Evolutionary conservation across 73 alveolate genomes (phyloP), one percentile per base, ranked within the genome.

Genomic region (Paramecium sexaurelia): DNA sequence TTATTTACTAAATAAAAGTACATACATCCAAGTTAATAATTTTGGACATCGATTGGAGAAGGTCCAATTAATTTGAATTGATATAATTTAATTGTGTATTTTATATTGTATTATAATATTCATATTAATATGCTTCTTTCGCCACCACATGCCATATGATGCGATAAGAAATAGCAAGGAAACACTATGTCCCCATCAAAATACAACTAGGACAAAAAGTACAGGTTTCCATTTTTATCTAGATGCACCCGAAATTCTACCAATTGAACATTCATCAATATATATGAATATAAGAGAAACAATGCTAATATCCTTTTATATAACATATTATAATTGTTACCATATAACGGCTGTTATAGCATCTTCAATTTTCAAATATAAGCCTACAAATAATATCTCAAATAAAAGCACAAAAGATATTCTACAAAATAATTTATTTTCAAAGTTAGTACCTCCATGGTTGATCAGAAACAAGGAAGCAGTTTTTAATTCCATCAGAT

Each of bases 131-230:
- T 57, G 7, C 78, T 57, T 57, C 78, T 57, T 57, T 57, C 47
- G n/a, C 55, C 7, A 10, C 33, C 13, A 69, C 85, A 69, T 32
- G 32, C 35, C 6, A 27, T 32, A 29, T 69, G 85, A 69, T 69
- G 85, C 57, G 27, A 32, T 7, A 69, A 33, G 85, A 69, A 69
- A 35, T 29, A 69, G n/a, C 85, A 69, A 0, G 85, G 85, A 17
- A 69, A 69, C 11, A 69, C 32, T 10, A 69, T 69, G 13, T 69
- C 85, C 9, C 85, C 85, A 69, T 69, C 85, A 69, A 32, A 69
- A 11, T 32, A 69, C 40, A 35, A 11, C 11, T 32, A 19, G 13
- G 56, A 17, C 10, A 69, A 33, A 33, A 27, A 69, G 6, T 19
- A 69, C 6, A 33, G 2, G n/a, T 69, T 69, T 69, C 85, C 85